These are phyloP conservation scores for Hortaea sp. DNA, from an alignment of 2,329 filamentous ascomycete species.

Conservation along the genomic window DNA sequence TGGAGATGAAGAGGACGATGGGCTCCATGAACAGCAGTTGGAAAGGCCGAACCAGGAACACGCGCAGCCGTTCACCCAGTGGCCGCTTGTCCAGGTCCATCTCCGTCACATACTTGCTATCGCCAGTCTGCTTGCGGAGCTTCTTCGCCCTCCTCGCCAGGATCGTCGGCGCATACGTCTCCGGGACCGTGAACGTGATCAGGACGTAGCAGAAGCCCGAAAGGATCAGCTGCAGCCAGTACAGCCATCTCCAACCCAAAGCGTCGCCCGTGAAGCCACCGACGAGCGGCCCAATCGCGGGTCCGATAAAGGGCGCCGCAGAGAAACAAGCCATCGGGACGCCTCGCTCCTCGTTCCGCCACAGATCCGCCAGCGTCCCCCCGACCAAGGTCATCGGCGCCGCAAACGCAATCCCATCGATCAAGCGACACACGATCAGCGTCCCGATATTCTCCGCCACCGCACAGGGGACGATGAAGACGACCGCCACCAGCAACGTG, in stretches of 20 bases:
- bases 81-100: conserved; percentile 67
- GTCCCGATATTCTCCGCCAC: conserved; percentile 46
- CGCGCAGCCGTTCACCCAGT: conserved; percentile 54
- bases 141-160: conserved; percentile 59
- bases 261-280: conserved; percentile 67
- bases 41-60: conserved; percentile 75
- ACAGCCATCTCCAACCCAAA: conserved; percentile 41
- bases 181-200: conserved; percentile 80
- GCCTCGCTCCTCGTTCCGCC: conserved; percentile 21
- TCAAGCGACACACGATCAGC: conserved; percentile 45
- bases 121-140: conserved; percentile 58
- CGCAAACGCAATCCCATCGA: conserved; percentile 45
- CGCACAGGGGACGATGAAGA: conserved; percentile 50
- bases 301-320: conserved; percentile 22
- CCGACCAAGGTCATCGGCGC: conserved; percentile 39
- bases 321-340: conserved; percentile 22
- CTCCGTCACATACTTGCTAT: conserved; percentile 63
- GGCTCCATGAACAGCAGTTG: conserved; percentile 75
- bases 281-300: conserved; percentile 40
- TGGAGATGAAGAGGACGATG: conserved; percentile 71
- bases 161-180: conserved; percentile 77
- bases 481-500: conserved; percentile 40
- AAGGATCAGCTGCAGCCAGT: conserved; percentile 78
- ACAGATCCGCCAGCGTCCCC: conserved; percentile 21
- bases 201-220: conserved; percentile 59